phyloP scores from a whole-genome alignment of 345 rosid species.

The Heritiera fomes region DNA sequence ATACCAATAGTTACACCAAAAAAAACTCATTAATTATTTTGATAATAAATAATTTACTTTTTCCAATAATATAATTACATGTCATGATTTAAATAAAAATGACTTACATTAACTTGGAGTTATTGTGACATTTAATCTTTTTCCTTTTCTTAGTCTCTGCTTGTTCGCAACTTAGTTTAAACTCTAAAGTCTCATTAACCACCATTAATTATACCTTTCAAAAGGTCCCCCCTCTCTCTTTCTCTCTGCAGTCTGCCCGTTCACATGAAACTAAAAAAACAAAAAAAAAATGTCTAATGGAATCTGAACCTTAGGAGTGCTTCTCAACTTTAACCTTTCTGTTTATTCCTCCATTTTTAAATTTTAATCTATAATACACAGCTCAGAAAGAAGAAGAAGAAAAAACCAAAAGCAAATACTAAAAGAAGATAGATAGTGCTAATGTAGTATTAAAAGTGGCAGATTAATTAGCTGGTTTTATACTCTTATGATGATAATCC shows the following conservation, averaged over 20 bases:
- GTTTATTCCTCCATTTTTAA: constrained; percentile 27
- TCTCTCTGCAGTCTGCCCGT: constrained; percentile 6
- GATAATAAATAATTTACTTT: too few species aligned
- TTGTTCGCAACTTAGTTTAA: constrained; percentile 11
- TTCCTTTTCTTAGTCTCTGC: neutral
- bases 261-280: constrained; percentile 16
- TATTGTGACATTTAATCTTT: too few species aligned
- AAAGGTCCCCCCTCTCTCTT: constrained; percentile 23
- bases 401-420: neutral
- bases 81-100: too few species aligned
- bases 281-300: constrained; percentile 28
- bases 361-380: constrained; percentile 23
- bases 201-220: constrained; percentile 27
- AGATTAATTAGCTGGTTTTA: constrained; percentile 8
- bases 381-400: constrained; percentile 9
- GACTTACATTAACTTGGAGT: too few species aligned
- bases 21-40: too few species aligned
- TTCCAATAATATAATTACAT: too few species aligned
- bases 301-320: constrained; percentile 26
- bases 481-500: neutral
- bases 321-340: constrained; percentile 39
- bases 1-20: too few species aligned
- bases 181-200: constrained; percentile 17
- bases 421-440: too few species aligned
- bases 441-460: neutral